Conservation (phyloP, 768 basidiomycete species). For the Lentinula lateritia region DNA sequence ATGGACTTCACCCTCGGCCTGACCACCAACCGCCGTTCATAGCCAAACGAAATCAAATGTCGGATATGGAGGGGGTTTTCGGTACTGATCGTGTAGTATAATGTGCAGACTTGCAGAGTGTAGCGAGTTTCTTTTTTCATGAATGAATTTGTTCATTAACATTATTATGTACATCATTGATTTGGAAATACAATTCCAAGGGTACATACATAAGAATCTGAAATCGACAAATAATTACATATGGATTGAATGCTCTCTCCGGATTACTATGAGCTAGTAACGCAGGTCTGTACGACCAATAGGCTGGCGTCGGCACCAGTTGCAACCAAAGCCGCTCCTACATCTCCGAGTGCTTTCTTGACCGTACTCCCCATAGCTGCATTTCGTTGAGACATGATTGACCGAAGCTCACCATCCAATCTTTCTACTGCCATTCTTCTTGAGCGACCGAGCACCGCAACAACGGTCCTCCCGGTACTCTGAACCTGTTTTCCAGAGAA, state of each 20-base stretch:
- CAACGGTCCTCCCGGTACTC: constrained; percentile 33
- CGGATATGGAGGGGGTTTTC: neutral
- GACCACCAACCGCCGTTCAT: neutral
- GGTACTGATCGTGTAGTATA: neutral
- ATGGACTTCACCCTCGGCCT: neutral
- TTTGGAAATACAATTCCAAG: no score
- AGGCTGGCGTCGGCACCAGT: constrained; percentile 44
- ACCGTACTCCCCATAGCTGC: constrained; percentile 46
- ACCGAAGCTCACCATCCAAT: constrained; percentile 54
- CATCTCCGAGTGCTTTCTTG: constrained; percentile 70
- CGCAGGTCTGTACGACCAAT: constrained; percentile 48
- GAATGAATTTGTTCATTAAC: no score
- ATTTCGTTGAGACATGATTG: constrained; percentile 35
- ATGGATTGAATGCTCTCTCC: neutral
- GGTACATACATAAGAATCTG: neutral
- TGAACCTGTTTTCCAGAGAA: constrained; percentile 22
- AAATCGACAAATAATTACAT: neutral
- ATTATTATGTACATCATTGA: no score
- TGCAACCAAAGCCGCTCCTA: constrained; percentile 63
- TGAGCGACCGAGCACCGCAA: constrained; percentile 71
- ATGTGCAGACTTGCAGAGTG: no score
- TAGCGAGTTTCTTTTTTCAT: no score
- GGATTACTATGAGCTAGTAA: neutral
- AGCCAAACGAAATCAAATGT: neutral
- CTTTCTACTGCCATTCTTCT: constrained; percentile 59